phyloP scores from a whole-genome alignment of 805 yeast species.

The Candida taoyuanica region DNA sequence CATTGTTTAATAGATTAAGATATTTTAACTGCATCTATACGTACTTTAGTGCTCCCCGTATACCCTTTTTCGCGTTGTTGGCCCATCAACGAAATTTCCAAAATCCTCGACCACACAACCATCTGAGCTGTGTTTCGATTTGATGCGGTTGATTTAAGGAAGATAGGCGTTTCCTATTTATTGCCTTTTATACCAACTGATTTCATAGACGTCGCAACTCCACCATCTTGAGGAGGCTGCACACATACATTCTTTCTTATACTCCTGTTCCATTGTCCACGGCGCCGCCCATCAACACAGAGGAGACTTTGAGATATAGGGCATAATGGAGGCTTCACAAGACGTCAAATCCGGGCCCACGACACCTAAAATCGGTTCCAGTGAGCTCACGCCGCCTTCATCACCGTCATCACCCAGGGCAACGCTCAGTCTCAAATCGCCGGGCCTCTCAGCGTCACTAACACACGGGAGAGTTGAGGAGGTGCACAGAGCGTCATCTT shows the following conservation, averaged over 20 bases:
- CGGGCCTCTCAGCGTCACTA: slow-evolving; percentile 2
- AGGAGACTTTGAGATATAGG: too few species aligned
- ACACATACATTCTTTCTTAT: too few species aligned
- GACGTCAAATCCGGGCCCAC: not conserved
- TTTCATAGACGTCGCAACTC: too few species aligned
- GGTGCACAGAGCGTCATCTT: not conserved
- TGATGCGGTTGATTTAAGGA: too few species aligned
- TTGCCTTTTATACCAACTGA: too few species aligned
- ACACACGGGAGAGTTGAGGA: slow-evolving; percentile 1
- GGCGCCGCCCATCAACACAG: too few species aligned
- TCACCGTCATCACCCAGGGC: slow-evolving; percentile 1
- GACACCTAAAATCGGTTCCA: not conserved
- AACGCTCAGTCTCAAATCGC: not conserved
- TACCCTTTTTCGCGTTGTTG: not conserved
- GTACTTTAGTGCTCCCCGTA: not conserved
- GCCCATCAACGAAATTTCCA: not conserved
- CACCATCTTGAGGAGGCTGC: too few species aligned
- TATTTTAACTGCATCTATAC: not conserved
- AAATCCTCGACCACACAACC: too few species aligned
- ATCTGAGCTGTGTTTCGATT: too few species aligned
- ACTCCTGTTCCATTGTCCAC: too few species aligned
- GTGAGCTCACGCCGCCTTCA: slow-evolving; percentile 1
- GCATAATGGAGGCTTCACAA: not conserved
- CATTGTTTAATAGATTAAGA: not conserved
- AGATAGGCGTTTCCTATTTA: too few species aligned